A percentile compares a stretch with the other conserved stretches of the same genome.
These are phyloP conservation scores for Alternaria sp. DNA, from an alignment of 2,329 filamentous ascomycete species.

Conservation along the genomic window DNA sequence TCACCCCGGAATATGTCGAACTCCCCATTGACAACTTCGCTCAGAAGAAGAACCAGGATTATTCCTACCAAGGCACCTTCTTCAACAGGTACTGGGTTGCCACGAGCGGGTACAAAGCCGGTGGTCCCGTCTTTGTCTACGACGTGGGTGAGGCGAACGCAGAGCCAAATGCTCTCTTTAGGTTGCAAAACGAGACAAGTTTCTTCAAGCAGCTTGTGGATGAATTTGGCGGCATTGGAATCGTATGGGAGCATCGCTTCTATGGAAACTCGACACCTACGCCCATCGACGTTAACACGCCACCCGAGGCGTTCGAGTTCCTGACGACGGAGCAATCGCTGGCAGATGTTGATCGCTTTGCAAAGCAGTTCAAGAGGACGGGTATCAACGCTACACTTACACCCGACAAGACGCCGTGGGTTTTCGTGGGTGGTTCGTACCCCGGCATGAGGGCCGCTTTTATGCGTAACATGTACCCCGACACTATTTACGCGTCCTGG, in stretches of 20 bases:
- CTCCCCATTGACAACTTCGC: conserved; percentile 51
- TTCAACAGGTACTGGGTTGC: conserved; percentile 52
- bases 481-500: conserved; percentile 50
- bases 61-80: conserved; percentile 39
- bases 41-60: conserved; percentile 29
- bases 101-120: conserved; percentile 44
- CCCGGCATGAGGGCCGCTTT: conserved; percentile 52
- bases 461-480: conserved; percentile 50
- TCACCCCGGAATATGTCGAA: conserved; percentile 45
- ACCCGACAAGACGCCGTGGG: conserved; percentile 48
- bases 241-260: conserved; percentile 54
- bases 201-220: conserved; percentile 51
- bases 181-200: conserved; percentile 41
- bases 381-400: conserved; percentile 48
- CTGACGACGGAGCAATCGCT: conserved; percentile 54
- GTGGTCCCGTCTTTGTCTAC: conserved; percentile 52
- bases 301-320: conserved; percentile 46
- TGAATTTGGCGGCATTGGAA: conserved; percentile 49
- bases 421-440: conserved; percentile 52
- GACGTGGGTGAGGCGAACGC: conserved; percentile 50
- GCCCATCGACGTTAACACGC: conserved; percentile 43
- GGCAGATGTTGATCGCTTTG: conserved; percentile 54
- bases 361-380: conserved; percentile 49
- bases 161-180: conserved; percentile 30
- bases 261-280: conserved; percentile 54